A percentile compares a stretch with the other conserved stretches of the same genome.
phyloP scores from a whole-genome alignment of 495 filamentous ascomycete species.

The Penicillium fimorum region DNA sequence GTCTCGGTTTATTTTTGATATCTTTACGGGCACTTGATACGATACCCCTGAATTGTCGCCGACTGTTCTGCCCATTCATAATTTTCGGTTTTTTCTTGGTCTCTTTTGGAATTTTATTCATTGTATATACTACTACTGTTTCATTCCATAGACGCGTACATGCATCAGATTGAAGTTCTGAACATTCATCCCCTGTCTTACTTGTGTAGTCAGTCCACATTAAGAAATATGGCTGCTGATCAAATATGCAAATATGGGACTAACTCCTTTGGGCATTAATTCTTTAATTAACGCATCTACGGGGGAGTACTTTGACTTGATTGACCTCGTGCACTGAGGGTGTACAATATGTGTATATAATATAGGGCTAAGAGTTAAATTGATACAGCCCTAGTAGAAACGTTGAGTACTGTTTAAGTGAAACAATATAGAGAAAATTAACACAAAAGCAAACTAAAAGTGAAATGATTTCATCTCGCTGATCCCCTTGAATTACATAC shows the following conservation, averaged over 20 bases:
- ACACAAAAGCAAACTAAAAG: not conserved
- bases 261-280: not conserved
- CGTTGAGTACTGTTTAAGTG: not conserved
- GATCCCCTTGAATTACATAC: constrained; percentile 31
- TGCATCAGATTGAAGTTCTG: constrained; percentile 1
- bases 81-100: constrained; percentile 18
- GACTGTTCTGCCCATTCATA: constrained; percentile 23
- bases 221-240: constrained; percentile 19
- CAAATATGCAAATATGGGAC: constrained; percentile 7
- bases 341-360: not conserved
- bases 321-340: not conserved
- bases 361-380: not conserved
- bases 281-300: not conserved
- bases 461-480: constrained; percentile 21
- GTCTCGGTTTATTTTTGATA: constrained; percentile 20
- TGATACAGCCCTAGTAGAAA: not conserved
- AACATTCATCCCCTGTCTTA: constrained; percentile 1
- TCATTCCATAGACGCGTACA: constrained; percentile 6
- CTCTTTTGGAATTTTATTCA: constrained; percentile 17
- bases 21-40: constrained; percentile 29
- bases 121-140: constrained; percentile 12
- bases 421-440: not conserved
- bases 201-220: not conserved
- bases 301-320: no score
- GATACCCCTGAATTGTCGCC: constrained; percentile 33